Evolutionary conservation across 208 protist species (phyloP), one percentile per base, ranked within the genome.

Genomic region (Angomonas deanei): DNA sequence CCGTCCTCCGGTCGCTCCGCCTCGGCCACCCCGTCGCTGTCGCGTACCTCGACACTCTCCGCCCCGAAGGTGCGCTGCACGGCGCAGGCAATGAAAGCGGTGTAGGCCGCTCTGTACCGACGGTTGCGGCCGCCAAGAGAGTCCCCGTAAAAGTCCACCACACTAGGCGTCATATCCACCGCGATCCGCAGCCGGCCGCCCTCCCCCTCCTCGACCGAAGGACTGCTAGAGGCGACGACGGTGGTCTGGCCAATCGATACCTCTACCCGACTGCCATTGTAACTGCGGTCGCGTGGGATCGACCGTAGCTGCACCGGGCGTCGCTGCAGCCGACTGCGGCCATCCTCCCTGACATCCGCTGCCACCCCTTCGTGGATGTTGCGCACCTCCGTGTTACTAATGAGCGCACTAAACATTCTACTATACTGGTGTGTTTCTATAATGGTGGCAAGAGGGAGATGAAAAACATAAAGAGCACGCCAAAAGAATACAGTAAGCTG

Each of bases 241-340:
- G 90, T 75, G 5, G 74, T 80, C 21, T 83, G 88, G 21, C 76
- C 83, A 21, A 79, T 50, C 32, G 68, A 50, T 54, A 85, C 76
- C 67, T 86, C 80, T 4, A 88, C 84, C 36, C 71, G 68, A 49
- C 86, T 86, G 59, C 82, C 80, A 46, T 74, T 74, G 70, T 83
- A 36, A 27, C 6, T 34, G 21, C 55, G 56, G n/a, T 38, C 65
- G 30, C 49, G 11, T 17, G 3, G 28, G 23, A 52, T 23, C 38
- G 48, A 28, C 19, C 30, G 33, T 15, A 88, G 38, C 33, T 66
- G 68, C 34, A 88, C 70, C 0, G 76, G 82, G 0, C 88, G 82
- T 33, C 76, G 88, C 78, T 92, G 88, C 61, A 91, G 72, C 36
- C 91, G 80, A 2, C 79, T 80, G 31, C 88, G 84, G 19, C 88